These are phyloP conservation scores for Biscogniauxia mediterranea DNA, from an alignment of 2,329 filamentous ascomycete species.

Conservation along the genomic window DNA sequence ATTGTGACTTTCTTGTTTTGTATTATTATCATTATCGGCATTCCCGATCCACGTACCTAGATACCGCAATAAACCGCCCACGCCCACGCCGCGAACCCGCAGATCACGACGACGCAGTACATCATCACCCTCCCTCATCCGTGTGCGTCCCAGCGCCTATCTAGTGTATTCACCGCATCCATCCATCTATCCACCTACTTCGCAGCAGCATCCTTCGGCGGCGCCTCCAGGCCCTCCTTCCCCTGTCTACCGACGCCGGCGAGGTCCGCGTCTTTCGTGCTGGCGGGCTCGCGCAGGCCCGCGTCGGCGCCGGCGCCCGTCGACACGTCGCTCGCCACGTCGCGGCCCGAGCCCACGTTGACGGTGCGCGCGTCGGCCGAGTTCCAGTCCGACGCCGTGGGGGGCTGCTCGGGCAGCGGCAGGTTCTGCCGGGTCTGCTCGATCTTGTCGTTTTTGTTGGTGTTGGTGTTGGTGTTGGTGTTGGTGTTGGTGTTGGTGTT, in stretches of 20 bases:
- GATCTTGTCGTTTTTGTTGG: slow-evolving; percentile 66
- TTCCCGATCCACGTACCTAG: too few relatives aligned
- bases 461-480: too few relatives aligned
- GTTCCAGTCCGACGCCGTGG: slow-evolving; percentile 74
- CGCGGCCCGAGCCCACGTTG: slow-evolving; percentile 64
- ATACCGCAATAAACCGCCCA: too few relatives aligned
- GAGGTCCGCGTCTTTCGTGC: slow-evolving; percentile 55
- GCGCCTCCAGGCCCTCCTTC: slow-evolving; percentile 53
- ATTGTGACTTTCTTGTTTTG: too few relatives aligned
- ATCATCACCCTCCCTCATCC: too few relatives aligned
- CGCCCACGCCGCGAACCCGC: too few relatives aligned
- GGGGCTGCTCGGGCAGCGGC: slow-evolving; percentile 75
- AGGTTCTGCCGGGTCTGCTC: slow-evolving; percentile 69
- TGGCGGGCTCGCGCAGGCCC: slow-evolving; percentile 59
- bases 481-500: too few relatives aligned
- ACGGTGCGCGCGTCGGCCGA: slow-evolving; percentile 66
- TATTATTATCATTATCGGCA: too few relatives aligned
- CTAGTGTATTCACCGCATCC: too few relatives aligned
- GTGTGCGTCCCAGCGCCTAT: too few relatives aligned
- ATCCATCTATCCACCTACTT: slow-evolving; percentile 2
- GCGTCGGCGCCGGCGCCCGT: slow-evolving; percentile 46
- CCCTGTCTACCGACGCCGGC: slow-evolving; percentile 63
- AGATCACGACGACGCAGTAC: too few relatives aligned
- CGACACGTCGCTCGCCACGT: slow-evolving; percentile 52
- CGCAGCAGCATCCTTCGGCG: slow-evolving; percentile 57